These are phyloP conservation scores for Davidsoniella virescens DNA, from an alignment of 2,329 filamentous ascomycete genomes.

Conservation along the genomic window DNA sequence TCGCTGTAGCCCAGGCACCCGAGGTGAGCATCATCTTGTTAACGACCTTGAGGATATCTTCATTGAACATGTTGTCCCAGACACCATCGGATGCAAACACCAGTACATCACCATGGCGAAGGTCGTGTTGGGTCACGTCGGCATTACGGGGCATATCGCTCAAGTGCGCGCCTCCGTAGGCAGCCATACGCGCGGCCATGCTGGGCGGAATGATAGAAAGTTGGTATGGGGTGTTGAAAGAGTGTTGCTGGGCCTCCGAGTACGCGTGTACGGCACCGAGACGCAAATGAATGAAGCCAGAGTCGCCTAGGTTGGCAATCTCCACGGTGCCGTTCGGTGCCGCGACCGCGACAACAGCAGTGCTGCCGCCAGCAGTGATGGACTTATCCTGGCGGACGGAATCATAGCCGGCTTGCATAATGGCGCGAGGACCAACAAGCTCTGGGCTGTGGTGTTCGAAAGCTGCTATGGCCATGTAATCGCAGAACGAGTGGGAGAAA, in stretches of 20 bases:
- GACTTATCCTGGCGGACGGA: conserved; percentile 56
- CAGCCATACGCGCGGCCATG: conserved; percentile 61
- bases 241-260: conserved; percentile 80
- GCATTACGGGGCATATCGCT: conserved; percentile 76
- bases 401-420: conserved; percentile 70
- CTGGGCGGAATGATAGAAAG: conserved; percentile 71
- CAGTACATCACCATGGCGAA: conserved; percentile 86
- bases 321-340: conserved; percentile 59
- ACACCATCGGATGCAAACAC: conserved; percentile 89
- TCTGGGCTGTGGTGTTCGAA: conserved; percentile 39
- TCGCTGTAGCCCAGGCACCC: conserved; percentile 56
- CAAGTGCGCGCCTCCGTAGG: conserved; percentile 69
- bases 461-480: conserved; percentile 74
- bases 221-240: conserved; percentile 95
- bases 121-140: conserved; percentile 55
- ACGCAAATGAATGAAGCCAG: conserved; percentile 75
- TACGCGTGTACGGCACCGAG: conserved; percentile 71
- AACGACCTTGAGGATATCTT: conserved; percentile 71
- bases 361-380: conserved; percentile 75
- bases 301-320: conserved; percentile 89
- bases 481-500: conserved; percentile 86
- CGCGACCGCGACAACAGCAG: conserved; percentile 73
- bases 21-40: conserved; percentile 57
- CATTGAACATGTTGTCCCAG: conserved; percentile 86
- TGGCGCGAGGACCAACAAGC: conserved; percentile 24